phyloP scores from a whole-genome alignment of 441 rosid species.

The Populus hybrid region DNA sequence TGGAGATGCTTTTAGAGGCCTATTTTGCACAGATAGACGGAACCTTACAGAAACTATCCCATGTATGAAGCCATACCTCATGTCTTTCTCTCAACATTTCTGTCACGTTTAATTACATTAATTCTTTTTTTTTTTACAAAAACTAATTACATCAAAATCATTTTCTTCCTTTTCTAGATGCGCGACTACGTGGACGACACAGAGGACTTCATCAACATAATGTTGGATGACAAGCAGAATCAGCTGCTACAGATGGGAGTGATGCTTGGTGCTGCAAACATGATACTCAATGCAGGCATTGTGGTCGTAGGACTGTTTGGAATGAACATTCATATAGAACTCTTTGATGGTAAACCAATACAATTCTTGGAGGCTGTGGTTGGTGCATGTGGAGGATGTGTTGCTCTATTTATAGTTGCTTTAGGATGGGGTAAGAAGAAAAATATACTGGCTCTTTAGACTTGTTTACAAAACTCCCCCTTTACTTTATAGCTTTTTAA shows the following conservation, averaged over 20 bases:
- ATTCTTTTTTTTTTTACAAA: not conserved
- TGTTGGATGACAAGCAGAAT: constrained; percentile 53
- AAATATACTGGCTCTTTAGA: constrained; percentile 32
- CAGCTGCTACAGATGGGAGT: constrained; percentile 56
- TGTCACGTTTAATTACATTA: not conserved
- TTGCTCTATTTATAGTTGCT: constrained; percentile 30
- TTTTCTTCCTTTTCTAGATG: constrained; percentile 13
- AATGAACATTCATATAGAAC: constrained; percentile 39
- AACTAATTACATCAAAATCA: not conserved
- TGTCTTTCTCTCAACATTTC: not conserved
- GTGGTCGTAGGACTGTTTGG: constrained; percentile 48
- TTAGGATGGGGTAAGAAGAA: constrained; percentile 44
- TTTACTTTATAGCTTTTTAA: not conserved
- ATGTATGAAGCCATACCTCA: constrained; percentile 26
- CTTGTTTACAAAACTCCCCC: not conserved
- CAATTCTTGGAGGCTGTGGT: constrained; percentile 35
- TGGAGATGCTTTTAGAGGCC: constrained; percentile 56
- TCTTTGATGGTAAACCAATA: constrained; percentile 26
- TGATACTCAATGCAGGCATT: constrained; percentile 44
- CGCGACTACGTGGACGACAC: constrained; percentile 51
- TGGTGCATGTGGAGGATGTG: constrained; percentile 31
- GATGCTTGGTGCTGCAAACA: constrained; percentile 40
- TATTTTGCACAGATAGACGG: constrained; percentile 51
- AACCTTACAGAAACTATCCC: constrained; percentile 38
- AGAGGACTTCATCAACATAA: constrained; percentile 51